phyloP scores from a whole-genome alignment of 805 yeast species.

The Metschnikowia proteae region DNA sequence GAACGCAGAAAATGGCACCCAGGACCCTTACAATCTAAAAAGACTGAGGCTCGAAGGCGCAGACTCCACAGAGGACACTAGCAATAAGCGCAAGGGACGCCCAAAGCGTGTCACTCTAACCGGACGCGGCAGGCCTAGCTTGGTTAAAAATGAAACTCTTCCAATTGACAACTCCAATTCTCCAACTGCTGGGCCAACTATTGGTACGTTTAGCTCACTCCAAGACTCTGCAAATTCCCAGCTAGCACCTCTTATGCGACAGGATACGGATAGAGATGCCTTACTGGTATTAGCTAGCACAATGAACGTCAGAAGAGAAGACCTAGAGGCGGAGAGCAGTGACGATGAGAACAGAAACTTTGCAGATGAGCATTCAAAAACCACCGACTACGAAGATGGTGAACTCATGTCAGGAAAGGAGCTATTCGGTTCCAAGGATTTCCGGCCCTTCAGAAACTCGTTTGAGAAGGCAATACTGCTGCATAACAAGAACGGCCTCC shows the following conservation, averaged over 20 bases:
- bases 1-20: constrained; percentile 1
- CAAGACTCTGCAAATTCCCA: constrained; percentile 1
- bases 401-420: constrained; percentile 39
- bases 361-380: not conserved
- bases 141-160: constrained; percentile 33
- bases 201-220: constrained; percentile 27
- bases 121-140: constrained; percentile 20
- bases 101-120: constrained; percentile 31
- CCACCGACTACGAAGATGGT: constrained; percentile 20
- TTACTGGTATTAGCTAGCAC: constrained; percentile 31
- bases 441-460: constrained; percentile 5
- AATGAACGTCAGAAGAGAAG: constrained; percentile 34
- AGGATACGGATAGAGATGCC: constrained; percentile 42
- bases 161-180: constrained; percentile 21
- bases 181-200: constrained; percentile 24
- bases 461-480: constrained; percentile 30
- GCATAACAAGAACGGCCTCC: constrained; percentile 10
- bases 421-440: constrained; percentile 33
- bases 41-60: not conserved
- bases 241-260: constrained; percentile 23
- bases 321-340: constrained; percentile 31
- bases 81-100: constrained; percentile 21
- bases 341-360: constrained; percentile 24
- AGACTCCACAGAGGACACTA: not conserved
- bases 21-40: not conserved